Conservation (phyloP, 768 basidiomycete species). For the Trametes gibbosa region DNA sequence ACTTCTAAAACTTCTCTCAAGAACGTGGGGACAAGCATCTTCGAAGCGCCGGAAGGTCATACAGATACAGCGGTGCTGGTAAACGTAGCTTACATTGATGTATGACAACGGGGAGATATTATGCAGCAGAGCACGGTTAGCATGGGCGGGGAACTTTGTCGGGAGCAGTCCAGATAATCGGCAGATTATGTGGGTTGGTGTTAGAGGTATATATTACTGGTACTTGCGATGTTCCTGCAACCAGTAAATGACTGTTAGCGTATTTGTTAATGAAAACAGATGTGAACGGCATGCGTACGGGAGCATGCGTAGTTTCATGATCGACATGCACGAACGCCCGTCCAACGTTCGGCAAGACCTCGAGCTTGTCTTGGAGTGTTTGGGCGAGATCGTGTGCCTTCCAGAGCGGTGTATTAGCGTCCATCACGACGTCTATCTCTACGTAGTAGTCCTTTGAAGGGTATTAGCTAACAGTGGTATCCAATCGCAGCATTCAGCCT, state of each 20-base stretch:
- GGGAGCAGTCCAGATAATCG: too few relatives aligned
- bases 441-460: conserved; percentile 73
- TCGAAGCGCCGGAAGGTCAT: too few relatives aligned
- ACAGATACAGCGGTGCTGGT: too few relatives aligned
- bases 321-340: conserved; percentile 95
- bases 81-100: too few relatives aligned
- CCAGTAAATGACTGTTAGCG: too few relatives aligned
- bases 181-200: too few relatives aligned
- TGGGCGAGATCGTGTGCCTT: conserved; percentile 86
- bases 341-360: conserved; percentile 85
- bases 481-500: conserved; percentile 19
- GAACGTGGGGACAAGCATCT: too few relatives aligned
- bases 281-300: too few relatives aligned
- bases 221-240: conserved; percentile 45
- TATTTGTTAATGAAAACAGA: too few relatives aligned
- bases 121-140: too few relatives aligned
- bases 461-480: neutral
- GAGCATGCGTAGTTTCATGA: conserved; percentile 83
- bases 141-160: neutral
- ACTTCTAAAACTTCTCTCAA: too few relatives aligned
- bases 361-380: conserved; percentile 84
- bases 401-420: conserved; percentile 83
- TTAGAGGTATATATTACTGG: conserved; percentile 8
- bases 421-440: conserved; percentile 94
- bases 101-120: too few relatives aligned